Conservation (phyloP, 805 yeast species). For the Ogataea thermomethanolica region DNA sequence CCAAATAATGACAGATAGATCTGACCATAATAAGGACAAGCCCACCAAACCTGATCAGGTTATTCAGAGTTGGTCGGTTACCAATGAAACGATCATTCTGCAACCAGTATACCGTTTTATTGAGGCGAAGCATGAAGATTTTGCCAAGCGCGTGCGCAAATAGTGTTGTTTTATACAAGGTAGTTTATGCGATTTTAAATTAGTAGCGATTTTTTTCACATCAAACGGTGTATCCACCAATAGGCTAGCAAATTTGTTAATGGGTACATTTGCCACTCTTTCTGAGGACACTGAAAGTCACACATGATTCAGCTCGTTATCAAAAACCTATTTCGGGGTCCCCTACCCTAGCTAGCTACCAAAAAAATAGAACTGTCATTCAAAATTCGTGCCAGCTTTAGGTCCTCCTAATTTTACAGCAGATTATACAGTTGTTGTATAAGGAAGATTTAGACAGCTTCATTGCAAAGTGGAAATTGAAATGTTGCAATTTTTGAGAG, state of each 20-base stretch:
- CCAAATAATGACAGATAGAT: slow-evolving; percentile 32
- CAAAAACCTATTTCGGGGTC: too few relatives aligned
- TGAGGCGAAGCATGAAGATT: slow-evolving; percentile 5
- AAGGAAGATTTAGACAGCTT: slow-evolving; percentile 3
- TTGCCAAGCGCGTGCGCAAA: slow-evolving; percentile 4
- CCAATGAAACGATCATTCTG: slow-evolving; percentile 18
- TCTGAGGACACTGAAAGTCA: too few relatives aligned
- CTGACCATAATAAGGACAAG: not conserved
- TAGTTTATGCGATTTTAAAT: too few relatives aligned
- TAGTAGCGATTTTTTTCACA: too few relatives aligned
- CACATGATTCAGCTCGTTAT: too few relatives aligned
- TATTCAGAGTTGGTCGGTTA: slow-evolving; percentile 23
- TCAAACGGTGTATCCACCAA: too few relatives aligned
- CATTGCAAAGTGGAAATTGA: not conserved
- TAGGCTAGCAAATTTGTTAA: too few relatives aligned
- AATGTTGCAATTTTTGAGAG: slow-evolving; percentile 2
- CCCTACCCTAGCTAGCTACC: too few relatives aligned
- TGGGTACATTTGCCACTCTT: too few relatives aligned
- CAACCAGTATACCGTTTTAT: slow-evolving; percentile 20
- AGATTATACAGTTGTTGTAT: slow-evolving; percentile 7
- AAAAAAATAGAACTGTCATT: not conserved
- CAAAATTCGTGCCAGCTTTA: slow-evolving; percentile 1
- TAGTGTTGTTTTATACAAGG: slow-evolving; percentile 6
- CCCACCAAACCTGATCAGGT: slow-evolving; percentile 1
- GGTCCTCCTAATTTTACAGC: slow-evolving; percentile 8